Conservation (phyloP, 2,329 filamentous ascomycete genomes). For the Sarocladium strictum region DNA sequence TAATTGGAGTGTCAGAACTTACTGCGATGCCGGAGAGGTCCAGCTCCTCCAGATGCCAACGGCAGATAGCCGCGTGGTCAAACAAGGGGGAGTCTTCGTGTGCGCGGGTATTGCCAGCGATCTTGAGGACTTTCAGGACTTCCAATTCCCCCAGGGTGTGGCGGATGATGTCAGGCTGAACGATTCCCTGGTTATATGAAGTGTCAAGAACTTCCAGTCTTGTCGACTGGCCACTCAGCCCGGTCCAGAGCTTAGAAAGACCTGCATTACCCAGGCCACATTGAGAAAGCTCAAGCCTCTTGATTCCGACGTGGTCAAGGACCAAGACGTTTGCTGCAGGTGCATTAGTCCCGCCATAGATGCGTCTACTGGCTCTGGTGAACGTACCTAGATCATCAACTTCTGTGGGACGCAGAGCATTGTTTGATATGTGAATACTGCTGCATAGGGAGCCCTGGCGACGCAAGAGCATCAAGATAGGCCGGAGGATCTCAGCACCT, state of each 20-base stretch:
- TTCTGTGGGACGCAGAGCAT: constrained; percentile 38
- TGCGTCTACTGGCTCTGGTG: neutral
- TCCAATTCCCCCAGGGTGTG: constrained; percentile 36
- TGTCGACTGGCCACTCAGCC: constrained; percentile 37
- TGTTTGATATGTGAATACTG: constrained; percentile 45
- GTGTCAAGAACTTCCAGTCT: constrained; percentile 44
- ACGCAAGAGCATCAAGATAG: constrained; percentile 44
- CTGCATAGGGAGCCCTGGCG: constrained; percentile 43
- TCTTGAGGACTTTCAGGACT: constrained; percentile 41
- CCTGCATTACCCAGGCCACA: constrained; percentile 46
- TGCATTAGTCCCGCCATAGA: constrained; percentile 10
- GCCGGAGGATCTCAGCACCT: constrained; percentile 37
- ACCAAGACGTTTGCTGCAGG: constrained; percentile 24
- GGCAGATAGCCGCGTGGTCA: constrained; percentile 34
- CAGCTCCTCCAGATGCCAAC: constrained; percentile 45
- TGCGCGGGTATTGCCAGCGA: constrained; percentile 45
- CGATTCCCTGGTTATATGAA: constrained; percentile 46
- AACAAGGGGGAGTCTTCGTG: constrained; percentile 39
- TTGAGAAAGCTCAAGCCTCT: constrained; percentile 42
- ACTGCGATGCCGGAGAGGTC: constrained; percentile 50
- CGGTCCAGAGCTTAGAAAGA: constrained; percentile 41
- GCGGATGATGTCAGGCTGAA: constrained; percentile 41
- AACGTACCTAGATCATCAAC: constrained; percentile 41
- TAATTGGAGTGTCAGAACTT: constrained; percentile 13
- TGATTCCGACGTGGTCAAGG: constrained; percentile 33